phyloP scores from a whole-genome alignment of 148 eudicot genomes.

The Chenopodium quinoa region DNA sequence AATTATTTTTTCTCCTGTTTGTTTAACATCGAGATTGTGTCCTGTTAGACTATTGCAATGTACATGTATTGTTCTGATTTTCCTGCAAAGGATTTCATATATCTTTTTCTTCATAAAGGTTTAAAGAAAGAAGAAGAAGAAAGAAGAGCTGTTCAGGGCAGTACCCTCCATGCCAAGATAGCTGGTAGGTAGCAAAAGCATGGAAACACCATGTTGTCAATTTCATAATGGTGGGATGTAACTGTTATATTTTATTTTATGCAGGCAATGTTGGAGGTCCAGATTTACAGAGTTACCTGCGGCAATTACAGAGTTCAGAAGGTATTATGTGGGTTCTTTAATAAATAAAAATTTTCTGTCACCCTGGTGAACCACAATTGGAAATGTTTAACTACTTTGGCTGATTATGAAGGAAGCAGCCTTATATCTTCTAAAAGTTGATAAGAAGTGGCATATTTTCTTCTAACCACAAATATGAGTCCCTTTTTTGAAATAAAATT shows the following conservation, averaged over 20 bases:
- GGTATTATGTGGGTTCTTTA: slow-evolving; percentile 36
- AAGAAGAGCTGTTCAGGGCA: slow-evolving; percentile 53
- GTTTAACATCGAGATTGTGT: background rate
- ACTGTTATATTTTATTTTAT: slow-evolving; percentile 8
- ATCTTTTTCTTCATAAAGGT: slow-evolving; percentile 35
- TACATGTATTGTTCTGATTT: background rate
- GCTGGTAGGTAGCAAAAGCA: slow-evolving; percentile 41
- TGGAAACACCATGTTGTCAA: background rate
- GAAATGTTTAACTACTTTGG: background rate
- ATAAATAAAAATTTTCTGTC: background rate
- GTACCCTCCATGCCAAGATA: slow-evolving; percentile 27
- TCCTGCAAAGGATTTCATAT: background rate
- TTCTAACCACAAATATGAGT: background rate
- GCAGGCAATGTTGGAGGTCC: slow-evolving; percentile 81
- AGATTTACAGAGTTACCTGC: slow-evolving; percentile 75
- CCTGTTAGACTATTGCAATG: background rate
- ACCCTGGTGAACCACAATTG: background rate
- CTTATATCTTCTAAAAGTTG: background rate
- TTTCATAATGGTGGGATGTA: slow-evolving; percentile 7
- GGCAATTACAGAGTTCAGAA: slow-evolving; percentile 63
- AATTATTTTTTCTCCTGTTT: background rate
- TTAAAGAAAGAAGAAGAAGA: slow-evolving; percentile 92
- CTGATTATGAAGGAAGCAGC: background rate
- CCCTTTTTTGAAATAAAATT: background rate
- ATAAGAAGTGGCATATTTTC: slow-evolving; percentile 1